A percentile compares a stretch with the other conserved stretches of the same genome.
Conservation (phyloP, 2,329 filamentous ascomycete species). For the Dryadomyces quercivorus region DNA sequence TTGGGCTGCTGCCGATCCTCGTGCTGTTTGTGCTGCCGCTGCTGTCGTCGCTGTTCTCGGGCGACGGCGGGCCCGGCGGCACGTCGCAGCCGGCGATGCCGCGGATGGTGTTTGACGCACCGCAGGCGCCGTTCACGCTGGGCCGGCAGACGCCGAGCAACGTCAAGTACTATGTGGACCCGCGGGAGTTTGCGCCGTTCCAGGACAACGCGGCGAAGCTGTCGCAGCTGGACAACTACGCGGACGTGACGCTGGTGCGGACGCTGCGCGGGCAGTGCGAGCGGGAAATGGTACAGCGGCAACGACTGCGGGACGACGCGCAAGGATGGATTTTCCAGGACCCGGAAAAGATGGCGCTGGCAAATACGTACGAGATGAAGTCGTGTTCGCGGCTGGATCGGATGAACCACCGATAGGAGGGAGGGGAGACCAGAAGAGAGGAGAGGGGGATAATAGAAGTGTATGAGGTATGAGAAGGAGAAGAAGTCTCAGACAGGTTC, state of each 20-base stretch:
- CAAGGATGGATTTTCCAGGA: conserved; percentile 83
- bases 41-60: conserved; percentile 66
- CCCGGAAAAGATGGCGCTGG: conserved; percentile 63
- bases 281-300: conserved; percentile 52
- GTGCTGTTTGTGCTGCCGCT: conserved; percentile 80
- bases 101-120: conserved; percentile 61
- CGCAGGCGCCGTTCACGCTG: conserved; percentile 59
- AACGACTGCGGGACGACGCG: conserved; percentile 61
- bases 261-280: conserved; percentile 62
- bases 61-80: conserved; percentile 22
- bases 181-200: conserved; percentile 39
- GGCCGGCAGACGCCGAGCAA: conserved; percentile 59
- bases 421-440: not conserved
- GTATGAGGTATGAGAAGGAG: not conserved
- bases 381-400: conserved; percentile 39
- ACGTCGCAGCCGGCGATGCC: conserved; percentile 46
- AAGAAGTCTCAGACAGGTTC: not conserved
- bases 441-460: not conserved
- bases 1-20: conserved; percentile 75
- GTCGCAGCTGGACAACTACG: conserved; percentile 60
- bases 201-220: conserved; percentile 58
- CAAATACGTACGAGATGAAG: conserved; percentile 39
- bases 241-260: conserved; percentile 61
- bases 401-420: conserved; percentile 18
- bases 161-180: conserved; percentile 78